These are phyloP conservation scores for Pestalotiopsis sp. DNA, from an alignment of 2,329 filamentous ascomycete species.

Conservation along the genomic window DNA sequence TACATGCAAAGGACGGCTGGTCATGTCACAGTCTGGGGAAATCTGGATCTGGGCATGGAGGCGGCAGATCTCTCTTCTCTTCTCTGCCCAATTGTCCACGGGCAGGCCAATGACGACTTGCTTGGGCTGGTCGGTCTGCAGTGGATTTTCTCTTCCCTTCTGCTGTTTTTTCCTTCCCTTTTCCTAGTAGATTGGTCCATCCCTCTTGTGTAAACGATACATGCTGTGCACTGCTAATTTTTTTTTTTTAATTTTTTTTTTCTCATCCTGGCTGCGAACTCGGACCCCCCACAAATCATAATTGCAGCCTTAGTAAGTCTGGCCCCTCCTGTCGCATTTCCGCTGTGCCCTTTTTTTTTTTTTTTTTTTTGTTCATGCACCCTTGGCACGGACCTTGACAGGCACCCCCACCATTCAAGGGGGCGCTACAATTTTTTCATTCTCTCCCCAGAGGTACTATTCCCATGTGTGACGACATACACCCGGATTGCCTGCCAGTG, in stretches of 20 bases:
- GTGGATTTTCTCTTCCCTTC: neutral
- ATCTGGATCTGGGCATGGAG: neutral
- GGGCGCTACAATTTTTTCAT: no score
- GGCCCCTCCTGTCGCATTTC: neutral
- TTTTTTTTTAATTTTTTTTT: neutral
- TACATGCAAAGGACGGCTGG: neutral
- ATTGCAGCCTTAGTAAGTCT: slow-evolving; percentile 2
- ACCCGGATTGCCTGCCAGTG: neutral
- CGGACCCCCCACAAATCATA: neutral
- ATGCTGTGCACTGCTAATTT: neutral
- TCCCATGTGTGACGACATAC: neutral
- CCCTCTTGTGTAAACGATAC: neutral
- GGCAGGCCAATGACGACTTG: neutral
- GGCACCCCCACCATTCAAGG: no score
- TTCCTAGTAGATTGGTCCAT: neutral
- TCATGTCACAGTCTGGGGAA: neutral
- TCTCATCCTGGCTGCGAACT: neutral
- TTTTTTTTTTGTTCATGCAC: neutral
- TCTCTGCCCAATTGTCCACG: neutral
- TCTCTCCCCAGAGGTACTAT: neutral
- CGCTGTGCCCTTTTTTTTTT: neutral
- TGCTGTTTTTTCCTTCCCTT: neutral
- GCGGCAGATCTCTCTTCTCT: neutral
- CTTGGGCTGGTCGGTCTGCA: neutral
- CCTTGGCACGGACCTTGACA: neutral